Base-by-base conservation (phyloP, 805 yeast genomes). In the Ogataea pignaliae region DNA sequence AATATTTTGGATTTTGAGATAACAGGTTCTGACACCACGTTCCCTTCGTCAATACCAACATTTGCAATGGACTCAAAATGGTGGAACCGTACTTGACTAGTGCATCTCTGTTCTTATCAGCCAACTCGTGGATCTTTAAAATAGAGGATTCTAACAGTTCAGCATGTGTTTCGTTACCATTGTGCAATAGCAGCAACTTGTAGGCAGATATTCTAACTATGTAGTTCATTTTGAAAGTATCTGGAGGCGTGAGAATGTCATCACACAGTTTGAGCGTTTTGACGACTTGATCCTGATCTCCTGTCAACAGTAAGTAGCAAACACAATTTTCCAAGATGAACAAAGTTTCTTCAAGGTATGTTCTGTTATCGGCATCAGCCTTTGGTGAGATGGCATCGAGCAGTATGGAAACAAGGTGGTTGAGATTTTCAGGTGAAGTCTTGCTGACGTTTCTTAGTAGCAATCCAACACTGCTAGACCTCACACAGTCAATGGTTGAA, bases 401-500 rank as follows among this genome's bases (percentile, higher is more conserved):
- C 18, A 71, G 56, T 16, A 61, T 57, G 46, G 60, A 58, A 16
- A 68, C 70, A 34, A 68, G 45, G 4, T 29, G 36, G 42, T 59
- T 60, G 48, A 75, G 60, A 48, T 72, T 71, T 2, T 57, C 63
- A 3, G 45, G 53, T 46, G 40, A 65, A 56, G 59, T 60, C 39
- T 59, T 64, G 39, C 76, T 68, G 10, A 81, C 70, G 16, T 71
- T 71, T 39, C 73, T 75, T 47, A 88, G 73, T 1, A 88, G 67
- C 1, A 71, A 69, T 3, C 74, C 63, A 5, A 89, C 66, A 40
- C 77, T 76, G 49, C 93, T 80, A 0, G 91, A 79, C 41, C 78
- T 78, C 41, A 91, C 73, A 60, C 97, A 91, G 52, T 90, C 96
- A 36, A 84, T 67, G 0, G 97, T 85, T 5, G 88, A 82, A 12